Evolutionary conservation across 2,329 filamentous ascomycete species (phyloP).

Genomic region (Sclerotinia subarctica): DNA sequence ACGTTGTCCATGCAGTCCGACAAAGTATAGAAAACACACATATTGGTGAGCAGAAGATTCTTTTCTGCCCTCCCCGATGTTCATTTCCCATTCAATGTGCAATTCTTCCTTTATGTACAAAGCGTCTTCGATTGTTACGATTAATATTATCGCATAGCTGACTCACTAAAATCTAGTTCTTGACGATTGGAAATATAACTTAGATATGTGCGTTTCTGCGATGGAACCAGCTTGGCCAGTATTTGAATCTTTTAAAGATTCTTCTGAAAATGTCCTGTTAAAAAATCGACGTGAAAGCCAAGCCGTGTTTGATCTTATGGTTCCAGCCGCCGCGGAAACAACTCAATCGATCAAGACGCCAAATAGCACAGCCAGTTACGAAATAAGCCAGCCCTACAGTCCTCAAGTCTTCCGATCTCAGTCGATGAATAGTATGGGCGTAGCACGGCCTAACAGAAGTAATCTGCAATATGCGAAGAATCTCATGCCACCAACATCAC

Average conservation of each 20-base stretch:
- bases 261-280: conserved; percentile 23
- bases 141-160: neutral
- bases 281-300: conserved; percentile 32
- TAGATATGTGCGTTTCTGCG: conserved; percentile 33
- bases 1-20: conserved; percentile 33
- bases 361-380: conserved; percentile 30
- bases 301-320: conserved; percentile 33
- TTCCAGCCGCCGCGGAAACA: conserved; percentile 27
- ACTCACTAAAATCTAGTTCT: conserved; percentile 17
- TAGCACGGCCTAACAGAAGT: conserved; percentile 13
- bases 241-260: conserved; percentile 31
- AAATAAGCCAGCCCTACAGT: conserved; percentile 27
- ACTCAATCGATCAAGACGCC: conserved; percentile 31
- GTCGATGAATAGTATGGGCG: conserved; percentile 16
- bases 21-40: conserved; percentile 35
- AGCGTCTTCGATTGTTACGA: neutral
- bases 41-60: conserved; percentile 18
- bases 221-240: conserved; percentile 36
- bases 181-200: conserved; percentile 35
- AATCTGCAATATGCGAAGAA: conserved; percentile 21
- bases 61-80: neutral
- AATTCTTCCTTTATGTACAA: neutral
- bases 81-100: no score
- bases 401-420: conserved; percentile 27
- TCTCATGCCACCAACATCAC: conserved; percentile 16